phyloP scores from a whole-genome alignment of 2,329 filamentous ascomycete genomes.

The Phialocephala sp. region DNA sequence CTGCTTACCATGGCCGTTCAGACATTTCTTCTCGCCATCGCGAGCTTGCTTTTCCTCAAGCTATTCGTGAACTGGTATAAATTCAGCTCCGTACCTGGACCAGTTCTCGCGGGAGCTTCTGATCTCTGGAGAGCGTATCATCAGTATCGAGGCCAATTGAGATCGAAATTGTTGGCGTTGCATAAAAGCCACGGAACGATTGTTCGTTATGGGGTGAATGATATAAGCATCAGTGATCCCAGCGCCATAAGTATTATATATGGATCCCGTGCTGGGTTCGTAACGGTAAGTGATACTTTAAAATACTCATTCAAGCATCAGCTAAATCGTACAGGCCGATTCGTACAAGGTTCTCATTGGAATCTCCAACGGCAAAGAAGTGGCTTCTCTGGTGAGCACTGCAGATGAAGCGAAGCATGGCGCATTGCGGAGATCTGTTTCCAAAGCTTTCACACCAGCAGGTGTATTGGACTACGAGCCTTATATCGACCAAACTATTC shows the following conservation, averaged over 20 bases:
- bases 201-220: constrained; percentile 39
- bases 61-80: constrained; percentile 3
- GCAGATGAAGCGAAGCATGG: constrained; percentile 16
- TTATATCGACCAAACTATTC: constrained; percentile 16
- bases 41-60: background rate
- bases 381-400: constrained; percentile 17
- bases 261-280: constrained; percentile 20
- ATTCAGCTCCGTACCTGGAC: constrained; percentile 10
- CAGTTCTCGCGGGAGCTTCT: constrained; percentile 15
- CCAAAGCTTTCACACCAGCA: constrained; percentile 15
- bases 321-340: constrained; percentile 2
- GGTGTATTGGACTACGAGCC: constrained; percentile 9
- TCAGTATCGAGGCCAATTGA: constrained; percentile 20
- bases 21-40: background rate
- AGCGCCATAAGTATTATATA: constrained; percentile 22
- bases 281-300: constrained; percentile 7
- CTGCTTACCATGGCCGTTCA: background rate
- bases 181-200: constrained; percentile 21
- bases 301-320: too few species aligned
- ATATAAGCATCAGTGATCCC: constrained; percentile 40
- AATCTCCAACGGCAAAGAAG: constrained; percentile 22
- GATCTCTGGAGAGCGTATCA: constrained; percentile 23
- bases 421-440: constrained; percentile 14
- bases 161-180: constrained; percentile 13
- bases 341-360: constrained; percentile 20